Percentiles rank a stretch among this genome's conserved stretches.
These are phyloP conservation scores for Hypseocharis bilobata DNA, from an alignment of 441 rosid genomes.

Conservation along the genomic window DNA sequence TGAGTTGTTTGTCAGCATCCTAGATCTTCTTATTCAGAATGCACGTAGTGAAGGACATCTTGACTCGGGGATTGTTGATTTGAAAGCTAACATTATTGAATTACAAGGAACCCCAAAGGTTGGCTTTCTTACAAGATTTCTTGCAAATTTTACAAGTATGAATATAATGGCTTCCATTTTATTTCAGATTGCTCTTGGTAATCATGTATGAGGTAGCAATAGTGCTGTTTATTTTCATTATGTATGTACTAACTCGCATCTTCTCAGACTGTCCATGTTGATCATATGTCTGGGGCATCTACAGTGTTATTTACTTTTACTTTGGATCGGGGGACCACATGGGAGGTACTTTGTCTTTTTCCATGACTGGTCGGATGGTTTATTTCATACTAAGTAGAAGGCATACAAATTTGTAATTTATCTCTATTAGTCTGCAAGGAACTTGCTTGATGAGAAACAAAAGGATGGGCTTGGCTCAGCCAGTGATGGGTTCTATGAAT, in stretches of 20 bases:
- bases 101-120: conserved; percentile 84
- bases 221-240: neutral
- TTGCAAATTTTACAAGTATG: conserved; percentile 15
- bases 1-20: conserved; percentile 79
- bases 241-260: neutral
- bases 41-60: conserved; percentile 93
- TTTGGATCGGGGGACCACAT: conserved; percentile 82
- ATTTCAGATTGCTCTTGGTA: conserved; percentile 71
- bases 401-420: conserved; percentile 17
- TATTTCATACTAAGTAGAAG: conserved; percentile 12
- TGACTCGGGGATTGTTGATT: conserved; percentile 90
- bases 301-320: conserved; percentile 81
- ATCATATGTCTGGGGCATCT: conserved; percentile 91
- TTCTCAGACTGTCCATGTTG: conserved; percentile 72
- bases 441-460: conserved; percentile 66
- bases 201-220: conserved; percentile 45
- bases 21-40: conserved; percentile 83
- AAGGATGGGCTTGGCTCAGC: conserved; percentile 73
- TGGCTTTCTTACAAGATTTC: conserved; percentile 24
- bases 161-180: conserved; percentile 25
- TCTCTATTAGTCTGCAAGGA: conserved; percentile 59
- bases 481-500: conserved; percentile 86
- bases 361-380: conserved; percentile 5
- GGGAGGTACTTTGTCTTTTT: conserved; percentile 57
- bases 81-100: conserved; percentile 75